Percentiles rank a stretch among this genome's conserved stretches.
Evolutionary conservation across 2,329 filamentous ascomycete genomes (phyloP).

Genomic region (Botrytis pseudocinerea): DNA sequence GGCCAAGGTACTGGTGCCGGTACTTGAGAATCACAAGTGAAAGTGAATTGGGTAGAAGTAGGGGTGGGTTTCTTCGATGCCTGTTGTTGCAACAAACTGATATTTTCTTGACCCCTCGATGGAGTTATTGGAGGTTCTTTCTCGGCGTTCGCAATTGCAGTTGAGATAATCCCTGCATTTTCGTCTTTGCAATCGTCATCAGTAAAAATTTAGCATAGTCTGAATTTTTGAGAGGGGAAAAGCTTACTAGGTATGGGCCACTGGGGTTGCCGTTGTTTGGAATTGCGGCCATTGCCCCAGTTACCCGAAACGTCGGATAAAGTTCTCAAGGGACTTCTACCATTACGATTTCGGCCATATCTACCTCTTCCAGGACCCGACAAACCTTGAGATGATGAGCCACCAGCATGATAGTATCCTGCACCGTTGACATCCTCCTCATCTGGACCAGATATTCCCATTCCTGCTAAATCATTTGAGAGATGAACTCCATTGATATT

Average conservation of each 20-base stretch:
- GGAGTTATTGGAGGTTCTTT: slow-evolving; percentile 58
- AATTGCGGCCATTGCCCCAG: slow-evolving; percentile 40
- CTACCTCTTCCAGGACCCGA: slow-evolving; percentile 84
- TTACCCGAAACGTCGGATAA: slow-evolving; percentile 53
- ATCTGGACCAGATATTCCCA: slow-evolving; percentile 56
- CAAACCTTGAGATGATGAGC: slow-evolving; percentile 63
- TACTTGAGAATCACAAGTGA: slow-evolving; percentile 90
- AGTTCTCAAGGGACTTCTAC: slow-evolving; percentile 62
- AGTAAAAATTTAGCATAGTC: slow-evolving; percentile 34
- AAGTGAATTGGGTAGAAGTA: slow-evolving; percentile 88
- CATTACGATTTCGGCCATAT: slow-evolving; percentile 67
- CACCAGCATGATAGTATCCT: slow-evolving; percentile 57
- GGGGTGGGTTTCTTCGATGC: slow-evolving; percentile 60
- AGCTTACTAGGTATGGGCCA: slow-evolving; percentile 39
- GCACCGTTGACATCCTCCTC: slow-evolving; percentile 46
- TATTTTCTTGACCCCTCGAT: slow-evolving; percentile 70
- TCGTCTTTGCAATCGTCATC: slow-evolving; percentile 48
- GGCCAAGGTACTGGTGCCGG: slow-evolving; percentile 78
- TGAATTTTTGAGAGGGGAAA: slow-evolving; percentile 20
- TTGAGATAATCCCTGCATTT: slow-evolving; percentile 80
- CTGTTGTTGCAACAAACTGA: slow-evolving; percentile 74
- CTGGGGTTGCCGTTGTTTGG: slow-evolving; percentile 40
- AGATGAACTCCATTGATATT: slow-evolving; percentile 48
- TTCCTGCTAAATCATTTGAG: slow-evolving; percentile 63
- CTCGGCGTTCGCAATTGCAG: slow-evolving; percentile 86